Conservation (phyloP, 2,329 filamentous ascomycete genomes). For the Penicillium freii region DNA sequence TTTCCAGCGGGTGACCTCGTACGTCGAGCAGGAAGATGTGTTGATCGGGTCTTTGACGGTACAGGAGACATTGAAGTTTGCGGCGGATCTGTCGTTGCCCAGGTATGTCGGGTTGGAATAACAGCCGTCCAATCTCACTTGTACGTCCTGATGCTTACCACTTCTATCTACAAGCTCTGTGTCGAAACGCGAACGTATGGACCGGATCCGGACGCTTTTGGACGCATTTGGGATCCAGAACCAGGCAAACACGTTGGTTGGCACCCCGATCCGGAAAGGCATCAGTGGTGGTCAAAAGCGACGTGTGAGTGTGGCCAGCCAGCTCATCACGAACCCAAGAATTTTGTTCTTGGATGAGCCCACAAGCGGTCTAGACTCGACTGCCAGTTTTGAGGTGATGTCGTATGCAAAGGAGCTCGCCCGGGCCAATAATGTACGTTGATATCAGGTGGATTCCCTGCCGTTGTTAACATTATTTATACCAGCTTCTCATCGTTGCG, state of each 20-base stretch:
- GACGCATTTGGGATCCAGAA: slow-evolving; percentile 69
- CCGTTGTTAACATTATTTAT: slow-evolving; percentile 10
- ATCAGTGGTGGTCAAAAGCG: slow-evolving; percentile 84
- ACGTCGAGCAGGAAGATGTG: slow-evolving; percentile 86
- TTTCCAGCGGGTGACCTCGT: slow-evolving; percentile 67
- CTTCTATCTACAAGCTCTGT: slow-evolving; percentile 41
- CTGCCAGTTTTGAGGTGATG: slow-evolving; percentile 72
- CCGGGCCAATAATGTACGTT: slow-evolving; percentile 60
- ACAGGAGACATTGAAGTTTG: slow-evolving; percentile 74
- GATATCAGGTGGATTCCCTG: neutral
- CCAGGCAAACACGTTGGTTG: slow-evolving; percentile 70
- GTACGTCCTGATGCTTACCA: neutral
- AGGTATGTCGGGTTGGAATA: slow-evolving; percentile 42
- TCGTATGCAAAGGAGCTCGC: slow-evolving; percentile 68
- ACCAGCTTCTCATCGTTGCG: slow-evolving; percentile 70
- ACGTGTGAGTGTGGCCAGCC: slow-evolving; percentile 73
- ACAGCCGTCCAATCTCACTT: neutral
- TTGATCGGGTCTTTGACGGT: slow-evolving; percentile 79
- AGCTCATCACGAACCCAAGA: slow-evolving; percentile 76
- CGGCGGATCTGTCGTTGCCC: slow-evolving; percentile 64
- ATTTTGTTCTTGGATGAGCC: slow-evolving; percentile 82
- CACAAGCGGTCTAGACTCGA: slow-evolving; percentile 78
- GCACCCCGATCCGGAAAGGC: slow-evolving; percentile 78
- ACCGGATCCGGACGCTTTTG: slow-evolving; percentile 65
- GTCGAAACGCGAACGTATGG: slow-evolving; percentile 57